These are phyloP conservation scores for Cutaneotrichosporon sp. DNA, from an alignment of 1,284 basidiomycete species.

Conservation along the genomic window DNA sequence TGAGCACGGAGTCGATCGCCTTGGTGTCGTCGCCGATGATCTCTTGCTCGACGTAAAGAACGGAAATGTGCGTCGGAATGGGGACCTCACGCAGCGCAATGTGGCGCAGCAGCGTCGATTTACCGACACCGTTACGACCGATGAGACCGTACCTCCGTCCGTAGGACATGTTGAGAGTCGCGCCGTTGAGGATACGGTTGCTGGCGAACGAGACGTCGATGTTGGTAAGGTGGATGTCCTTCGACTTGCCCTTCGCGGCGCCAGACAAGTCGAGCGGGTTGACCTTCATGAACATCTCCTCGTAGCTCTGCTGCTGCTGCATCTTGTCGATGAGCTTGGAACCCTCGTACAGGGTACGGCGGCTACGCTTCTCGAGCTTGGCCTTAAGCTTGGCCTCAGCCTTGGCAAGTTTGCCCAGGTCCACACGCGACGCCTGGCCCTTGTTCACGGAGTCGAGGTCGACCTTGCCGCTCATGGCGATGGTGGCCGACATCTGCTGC, in stretches of 20 bases:
- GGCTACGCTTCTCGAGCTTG: conserved; percentile 92
- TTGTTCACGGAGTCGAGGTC: conserved; percentile 92
- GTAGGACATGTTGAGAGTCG: conserved; percentile 79
- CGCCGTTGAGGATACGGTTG: conserved; percentile 75
- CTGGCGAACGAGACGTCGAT: conserved; percentile 95
- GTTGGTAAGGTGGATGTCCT: conserved; percentile 90
- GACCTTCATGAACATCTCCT: conserved; percentile 99
- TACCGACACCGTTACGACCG: conserved; percentile 79
- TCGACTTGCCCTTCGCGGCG: conserved; percentile 81
- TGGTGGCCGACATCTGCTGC: conserved; percentile 72
- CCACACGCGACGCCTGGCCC: conserved; percentile 89
- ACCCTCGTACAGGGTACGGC: conserved; percentile 87
- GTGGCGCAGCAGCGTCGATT: conserved; percentile 93
- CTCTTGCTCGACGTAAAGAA: conserved; percentile 97
- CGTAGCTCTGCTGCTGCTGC: conserved; percentile 93
- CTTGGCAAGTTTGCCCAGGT: conserved; percentile 96
- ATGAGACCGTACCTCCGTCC: conserved; percentile 76
- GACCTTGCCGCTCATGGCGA: conserved; percentile 77
- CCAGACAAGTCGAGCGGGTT: conserved; percentile 85
- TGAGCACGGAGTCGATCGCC: conserved; percentile 89
- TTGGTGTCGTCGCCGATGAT: conserved; percentile 87
- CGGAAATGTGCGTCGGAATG: conserved; percentile 88
- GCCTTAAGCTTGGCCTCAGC: conserved; percentile 97
- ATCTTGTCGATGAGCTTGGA: conserved; percentile 91
- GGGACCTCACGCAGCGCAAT: conserved; percentile 94